phyloP scores from a whole-genome alignment of 345 rosid species.

The Adansonia digitata region DNA sequence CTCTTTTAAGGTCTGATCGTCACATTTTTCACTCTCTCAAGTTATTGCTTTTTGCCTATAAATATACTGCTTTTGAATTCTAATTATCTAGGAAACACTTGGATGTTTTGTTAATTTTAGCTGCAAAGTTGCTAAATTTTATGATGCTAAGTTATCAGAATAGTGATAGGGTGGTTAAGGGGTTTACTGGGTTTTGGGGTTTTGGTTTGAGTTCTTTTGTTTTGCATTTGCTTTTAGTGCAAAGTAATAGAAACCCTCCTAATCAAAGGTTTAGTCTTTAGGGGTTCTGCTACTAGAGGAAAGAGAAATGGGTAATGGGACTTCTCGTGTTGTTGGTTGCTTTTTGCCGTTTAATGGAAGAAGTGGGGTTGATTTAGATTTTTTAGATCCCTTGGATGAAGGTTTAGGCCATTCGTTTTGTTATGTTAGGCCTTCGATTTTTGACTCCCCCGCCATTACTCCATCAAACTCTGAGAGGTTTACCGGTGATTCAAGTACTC shows the following conservation, averaged over 20 bases:
- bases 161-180: slow-evolving; percentile 47
- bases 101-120: slow-evolving; percentile 13
- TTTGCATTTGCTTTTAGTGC: slow-evolving; percentile 50
- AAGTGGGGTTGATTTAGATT: slow-evolving; percentile 77
- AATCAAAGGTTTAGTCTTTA: slow-evolving; percentile 34
- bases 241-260: slow-evolving; percentile 40
- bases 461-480: slow-evolving; percentile 91
- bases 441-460: slow-evolving; percentile 85
- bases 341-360: slow-evolving; percentile 79
- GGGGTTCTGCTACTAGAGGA: slow-evolving; percentile 24
- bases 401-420: slow-evolving; percentile 97
- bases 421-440: slow-evolving; percentile 75
- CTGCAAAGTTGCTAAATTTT: slow-evolving; percentile 25
- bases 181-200: slow-evolving; percentile 44
- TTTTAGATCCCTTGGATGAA: slow-evolving; percentile 79
- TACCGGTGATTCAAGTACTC: slow-evolving; percentile 86
- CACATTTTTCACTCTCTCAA: slow-evolving; percentile 22
- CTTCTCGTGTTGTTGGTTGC: slow-evolving; percentile 94
- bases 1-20: slow-evolving; percentile 67
- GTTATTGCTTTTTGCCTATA: not conserved
- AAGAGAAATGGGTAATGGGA: slow-evolving; percentile 76
- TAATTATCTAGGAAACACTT: slow-evolving; percentile 4
- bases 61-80: slow-evolving; percentile 8
- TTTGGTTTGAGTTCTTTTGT: slow-evolving; percentile 37
- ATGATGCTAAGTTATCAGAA: slow-evolving; percentile 50